A percentile compares a stretch with the other conserved stretches of the same genome.
phyloP scores from a whole-genome alignment of 306 rosid species.

The Gleditsia sinensis region DNA sequence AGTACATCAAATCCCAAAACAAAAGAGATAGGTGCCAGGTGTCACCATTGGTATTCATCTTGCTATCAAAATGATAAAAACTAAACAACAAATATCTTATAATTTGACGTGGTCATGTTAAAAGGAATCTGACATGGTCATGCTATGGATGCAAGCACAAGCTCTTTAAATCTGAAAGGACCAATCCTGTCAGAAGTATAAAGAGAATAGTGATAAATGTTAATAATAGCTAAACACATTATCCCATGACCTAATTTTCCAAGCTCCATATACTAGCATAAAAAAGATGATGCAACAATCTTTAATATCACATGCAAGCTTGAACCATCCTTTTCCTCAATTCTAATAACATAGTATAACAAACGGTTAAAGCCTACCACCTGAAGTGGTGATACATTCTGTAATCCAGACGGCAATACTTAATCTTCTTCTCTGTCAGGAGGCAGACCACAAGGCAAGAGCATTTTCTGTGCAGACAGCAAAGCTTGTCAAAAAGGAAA shows the following conservation, averaged over 20 bases:
- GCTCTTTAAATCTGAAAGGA: constrained; percentile 1
- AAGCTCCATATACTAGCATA: background rate
- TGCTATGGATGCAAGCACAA: background rate
- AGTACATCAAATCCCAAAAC: too few relatives aligned
- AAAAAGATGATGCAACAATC: constrained; percentile 24
- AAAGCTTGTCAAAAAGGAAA: constrained; percentile 27
- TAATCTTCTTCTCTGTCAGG: constrained; percentile 91
- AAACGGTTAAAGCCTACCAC: constrained; percentile 18
- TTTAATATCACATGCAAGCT: constrained; percentile 22
- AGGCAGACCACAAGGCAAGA: constrained; percentile 90
- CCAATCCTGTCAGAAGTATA: background rate
- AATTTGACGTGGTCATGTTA: background rate
- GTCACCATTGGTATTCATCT: background rate
- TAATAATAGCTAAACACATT: background rate
- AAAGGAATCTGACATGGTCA: background rate
- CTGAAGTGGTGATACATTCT: constrained; percentile 1
- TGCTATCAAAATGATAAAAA: background rate
- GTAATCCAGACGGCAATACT: constrained; percentile 23
- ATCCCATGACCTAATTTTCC: background rate
- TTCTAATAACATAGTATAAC: constrained; percentile 14
- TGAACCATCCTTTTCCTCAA: constrained; percentile 8
- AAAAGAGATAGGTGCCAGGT: too few relatives aligned
- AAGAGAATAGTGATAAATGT: background rate
- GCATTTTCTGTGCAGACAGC: constrained; percentile 73
- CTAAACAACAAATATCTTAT: background rate